Evolutionary conservation across 2,329 filamentous ascomycete species (phyloP).

Genomic region (Fusarium poae): DNA sequence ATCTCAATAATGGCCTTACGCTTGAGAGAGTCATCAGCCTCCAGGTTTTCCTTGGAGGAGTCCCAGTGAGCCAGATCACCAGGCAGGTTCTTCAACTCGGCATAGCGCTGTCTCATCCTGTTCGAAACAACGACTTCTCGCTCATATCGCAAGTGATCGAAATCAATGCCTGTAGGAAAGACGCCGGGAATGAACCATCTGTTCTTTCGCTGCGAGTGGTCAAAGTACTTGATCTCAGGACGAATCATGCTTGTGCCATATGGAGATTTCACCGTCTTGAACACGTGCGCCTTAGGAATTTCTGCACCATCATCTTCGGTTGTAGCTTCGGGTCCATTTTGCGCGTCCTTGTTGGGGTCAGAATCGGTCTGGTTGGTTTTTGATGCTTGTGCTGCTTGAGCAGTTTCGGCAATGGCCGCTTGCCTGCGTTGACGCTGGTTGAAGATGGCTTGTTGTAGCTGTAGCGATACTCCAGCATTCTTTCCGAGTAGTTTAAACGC

Average conservation of each 20-base stretch:
- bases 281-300: slow-evolving; percentile 63
- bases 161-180: slow-evolving; percentile 88
- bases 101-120: slow-evolving; percentile 85
- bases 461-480: slow-evolving; percentile 82
- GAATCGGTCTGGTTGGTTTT: slow-evolving; percentile 52
- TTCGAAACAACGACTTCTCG: slow-evolving; percentile 91
- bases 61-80: slow-evolving; percentile 93
- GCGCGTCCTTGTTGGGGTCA: slow-evolving; percentile 54
- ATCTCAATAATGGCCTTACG: slow-evolving; percentile 93
- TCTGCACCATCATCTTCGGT: slow-evolving; percentile 52
- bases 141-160: slow-evolving; percentile 87
- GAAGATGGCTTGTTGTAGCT: slow-evolving; percentile 87
- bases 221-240: slow-evolving; percentile 78
- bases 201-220: slow-evolving; percentile 81
- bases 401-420: slow-evolving; percentile 64
- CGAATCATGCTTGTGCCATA: slow-evolving; percentile 69
- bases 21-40: slow-evolving; percentile 85
- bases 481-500: slow-evolving; percentile 93
- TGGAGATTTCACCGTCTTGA: slow-evolving; percentile 82
- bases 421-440: slow-evolving; percentile 76
- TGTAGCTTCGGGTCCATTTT: slow-evolving; percentile 54
- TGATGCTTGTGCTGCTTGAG: slow-evolving; percentile 53
- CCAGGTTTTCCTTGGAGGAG: slow-evolving; percentile 73
- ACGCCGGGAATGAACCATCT: slow-evolving; percentile 87
- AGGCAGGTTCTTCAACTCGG: slow-evolving; percentile 84